Base-by-base conservation (phyloP, 2,329 filamentous ascomycete genomes). In the Sporothrix humicola region DNA sequence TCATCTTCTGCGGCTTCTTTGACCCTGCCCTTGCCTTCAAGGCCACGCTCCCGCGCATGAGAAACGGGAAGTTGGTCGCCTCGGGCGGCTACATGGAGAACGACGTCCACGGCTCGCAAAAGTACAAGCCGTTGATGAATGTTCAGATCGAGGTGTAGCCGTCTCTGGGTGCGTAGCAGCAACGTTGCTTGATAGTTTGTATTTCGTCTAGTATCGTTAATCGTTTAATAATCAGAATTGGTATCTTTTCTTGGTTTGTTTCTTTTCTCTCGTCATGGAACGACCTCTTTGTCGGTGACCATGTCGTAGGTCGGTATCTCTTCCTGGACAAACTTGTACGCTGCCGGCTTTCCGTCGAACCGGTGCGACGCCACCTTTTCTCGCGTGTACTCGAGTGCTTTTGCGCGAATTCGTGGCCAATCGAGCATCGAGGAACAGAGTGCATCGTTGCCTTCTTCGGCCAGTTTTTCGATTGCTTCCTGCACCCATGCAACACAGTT, bases 11-110 rank as follows among this genome's bases (percentile, higher is more conserved):
- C 31, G 68, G 8, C 68, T 70, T 70, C 52, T 70, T 70, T 23
- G 72, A 73, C 10, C 66, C 50, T 15, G 72, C 72, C 2, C 65
- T 70, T 42, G 72, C 72, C 23, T 73, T 70, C 66, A 73, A 73
- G 66, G 72, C 59, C 23, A 73, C 72, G 2, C 48, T 73, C 17
- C 68, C 68, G 26, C 68, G 68, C 50, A 70, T 70, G 68, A 31
- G 68, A 31, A 20, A 70, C 10, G 68, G 68, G n/a, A 42, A 46
- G 50, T 26, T 52, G 2, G 17, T 31, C 17, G 68, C 68, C 31
- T 70, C 68, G 26, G 68, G 68, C n/a, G 68, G 68, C 31, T 70
- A 23, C 52, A 70, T 70, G 68, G 68, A 70, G n/a, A 70, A 70
- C 50, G 68, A 70, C 31, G 68, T 70, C 23, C 68, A 70, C 68